Evolutionary conservation across 1,284 basidiomycete genomes (phyloP).

Genomic region (Cutaneotrichosporon sp.): DNA sequence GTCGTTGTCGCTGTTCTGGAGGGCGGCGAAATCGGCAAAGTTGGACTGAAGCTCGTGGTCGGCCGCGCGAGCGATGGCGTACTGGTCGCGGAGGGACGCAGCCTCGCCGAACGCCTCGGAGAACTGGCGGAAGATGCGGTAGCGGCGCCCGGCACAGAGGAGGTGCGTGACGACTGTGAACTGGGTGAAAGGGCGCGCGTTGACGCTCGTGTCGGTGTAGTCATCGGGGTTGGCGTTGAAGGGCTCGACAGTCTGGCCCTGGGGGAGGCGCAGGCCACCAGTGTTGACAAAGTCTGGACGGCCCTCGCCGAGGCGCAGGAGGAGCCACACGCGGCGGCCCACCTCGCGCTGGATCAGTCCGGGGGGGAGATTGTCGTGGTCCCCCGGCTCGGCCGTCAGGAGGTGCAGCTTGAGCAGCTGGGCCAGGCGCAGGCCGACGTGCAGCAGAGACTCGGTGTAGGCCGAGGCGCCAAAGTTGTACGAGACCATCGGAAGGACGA

Average conservation of each 20-base stretch:
- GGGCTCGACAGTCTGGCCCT: constrained; percentile 25
- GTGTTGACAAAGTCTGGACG: constrained; percentile 29
- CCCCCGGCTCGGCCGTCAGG: constrained; percentile 23
- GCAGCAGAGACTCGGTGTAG: constrained; percentile 27
- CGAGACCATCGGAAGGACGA: constrained; percentile 26
- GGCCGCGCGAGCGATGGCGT: constrained; percentile 22
- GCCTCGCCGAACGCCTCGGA: constrained; percentile 27
- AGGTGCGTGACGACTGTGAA: constrained; percentile 22
- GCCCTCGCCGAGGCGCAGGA: constrained; percentile 26
- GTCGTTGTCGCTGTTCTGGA: constrained; percentile 21
- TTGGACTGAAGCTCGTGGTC: constrained; percentile 23
- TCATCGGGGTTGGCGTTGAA: constrained; percentile 29
- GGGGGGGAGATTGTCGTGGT: constrained; percentile 16
- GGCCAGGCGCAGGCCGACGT: constrained; percentile 26
- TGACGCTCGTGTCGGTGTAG: constrained; percentile 22
- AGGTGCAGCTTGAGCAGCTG: constrained; percentile 29
- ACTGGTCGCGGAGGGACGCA: constrained; percentile 25
- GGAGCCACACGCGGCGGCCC: constrained; percentile 26
- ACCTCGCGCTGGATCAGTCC: constrained; percentile 26
- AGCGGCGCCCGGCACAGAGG: constrained; percentile 23
- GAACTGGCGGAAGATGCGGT: constrained; percentile 30
- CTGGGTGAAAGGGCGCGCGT: constrained; percentile 18
- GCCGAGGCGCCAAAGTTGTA: constrained; percentile 32
- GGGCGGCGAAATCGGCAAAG: constrained; percentile 22
- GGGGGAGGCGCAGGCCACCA: constrained; percentile 26